phyloP scores from a whole-genome alignment of 164 flowering plant species.

The Euptelea pleiosperma region DNA sequence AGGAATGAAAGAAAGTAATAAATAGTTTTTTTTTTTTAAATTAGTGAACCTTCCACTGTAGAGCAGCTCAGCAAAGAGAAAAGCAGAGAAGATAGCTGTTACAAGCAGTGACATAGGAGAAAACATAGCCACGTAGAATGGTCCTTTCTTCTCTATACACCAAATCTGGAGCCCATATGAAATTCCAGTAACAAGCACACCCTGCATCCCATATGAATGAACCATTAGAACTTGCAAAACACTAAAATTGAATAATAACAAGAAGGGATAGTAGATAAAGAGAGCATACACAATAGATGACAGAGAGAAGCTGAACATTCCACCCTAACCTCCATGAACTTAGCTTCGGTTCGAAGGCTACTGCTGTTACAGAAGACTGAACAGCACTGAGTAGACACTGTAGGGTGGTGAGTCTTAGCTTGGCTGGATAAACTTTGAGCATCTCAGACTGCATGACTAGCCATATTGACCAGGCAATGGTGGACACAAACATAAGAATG shows the following conservation, averaged over 20 bases:
- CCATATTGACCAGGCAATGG: constrained; percentile 18
- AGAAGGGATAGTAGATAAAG: background rate
- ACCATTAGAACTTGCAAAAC: background rate
- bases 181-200: constrained; percentile 27
- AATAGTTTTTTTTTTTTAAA: no score
- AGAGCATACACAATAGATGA: constrained; percentile 27
- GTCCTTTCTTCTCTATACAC: constrained; percentile 37
- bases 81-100: constrained; percentile 25
- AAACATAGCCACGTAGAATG: constrained; percentile 32
- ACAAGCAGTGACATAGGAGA: constrained; percentile 27
- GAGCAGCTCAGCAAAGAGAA: constrained; percentile 25
- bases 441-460: constrained; percentile 24
- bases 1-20: background rate
- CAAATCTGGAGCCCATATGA: constrained; percentile 31
- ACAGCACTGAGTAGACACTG: constrained; percentile 24
- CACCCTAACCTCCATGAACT: constrained; percentile 33
- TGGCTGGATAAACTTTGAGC: constrained; percentile 23
- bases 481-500: constrained; percentile 12
- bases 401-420: constrained; percentile 23
- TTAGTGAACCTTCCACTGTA: constrained; percentile 27
- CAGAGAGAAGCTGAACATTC: constrained; percentile 23
- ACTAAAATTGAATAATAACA: background rate
- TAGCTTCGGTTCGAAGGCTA: constrained; percentile 24
- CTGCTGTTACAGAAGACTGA: constrained; percentile 25
- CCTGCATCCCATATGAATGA: constrained; percentile 19